A percentile compares a stretch with the other conserved stretches of the same genome.
These are phyloP conservation scores for Erucastrum elatum DNA, from an alignment of 345 rosid species.

Conservation along the genomic window DNA sequence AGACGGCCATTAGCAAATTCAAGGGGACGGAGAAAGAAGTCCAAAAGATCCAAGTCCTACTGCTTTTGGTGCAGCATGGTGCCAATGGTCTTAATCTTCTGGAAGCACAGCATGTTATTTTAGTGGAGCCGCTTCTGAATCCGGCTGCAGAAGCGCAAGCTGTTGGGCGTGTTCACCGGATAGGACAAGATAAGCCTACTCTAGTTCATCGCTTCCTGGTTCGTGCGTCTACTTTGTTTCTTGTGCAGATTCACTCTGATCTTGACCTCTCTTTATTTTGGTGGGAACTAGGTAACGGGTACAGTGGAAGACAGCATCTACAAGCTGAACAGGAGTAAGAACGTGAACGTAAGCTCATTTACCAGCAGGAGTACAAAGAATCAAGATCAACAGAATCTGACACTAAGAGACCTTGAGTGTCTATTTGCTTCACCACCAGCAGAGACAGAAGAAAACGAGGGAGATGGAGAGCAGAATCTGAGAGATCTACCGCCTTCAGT, in stretches of 20 bases:
- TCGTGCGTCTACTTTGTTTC: constrained; percentile 33
- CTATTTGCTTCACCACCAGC: constrained; percentile 57
- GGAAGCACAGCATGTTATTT: constrained; percentile 93
- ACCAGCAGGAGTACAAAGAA: constrained; percentile 84
- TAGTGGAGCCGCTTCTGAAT: constrained; percentile 90
- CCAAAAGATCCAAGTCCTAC: constrained; percentile 62
- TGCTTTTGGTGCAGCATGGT: constrained; percentile 90
- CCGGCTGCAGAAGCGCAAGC: constrained; percentile 99
- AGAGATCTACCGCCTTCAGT: constrained; percentile 70
- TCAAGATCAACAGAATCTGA: constrained; percentile 79
- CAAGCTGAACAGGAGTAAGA: constrained; percentile 82
- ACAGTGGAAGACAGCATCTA: constrained; percentile 94
- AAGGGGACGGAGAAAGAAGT: constrained; percentile 43
- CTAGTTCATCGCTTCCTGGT: constrained; percentile 90
- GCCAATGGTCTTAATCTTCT: constrained; percentile 96
- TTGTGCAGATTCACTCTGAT: constrained; percentile 7
- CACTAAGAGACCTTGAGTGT: constrained; percentile 76
- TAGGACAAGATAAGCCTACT: constrained; percentile 79
- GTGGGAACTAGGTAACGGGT: constrained; percentile 55
- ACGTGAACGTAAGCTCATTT: constrained; percentile 54
- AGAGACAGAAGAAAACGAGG: constrained; percentile 43
- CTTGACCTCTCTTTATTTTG: constrained; percentile 15
- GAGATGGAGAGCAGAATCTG: constrained; percentile 51
- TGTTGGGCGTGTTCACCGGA: constrained; percentile 87
- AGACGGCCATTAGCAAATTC: constrained; percentile 75